These are phyloP conservation scores for Botrytis medusae DNA, from an alignment of 2,329 filamentous ascomycete genomes.

Conservation along the genomic window DNA sequence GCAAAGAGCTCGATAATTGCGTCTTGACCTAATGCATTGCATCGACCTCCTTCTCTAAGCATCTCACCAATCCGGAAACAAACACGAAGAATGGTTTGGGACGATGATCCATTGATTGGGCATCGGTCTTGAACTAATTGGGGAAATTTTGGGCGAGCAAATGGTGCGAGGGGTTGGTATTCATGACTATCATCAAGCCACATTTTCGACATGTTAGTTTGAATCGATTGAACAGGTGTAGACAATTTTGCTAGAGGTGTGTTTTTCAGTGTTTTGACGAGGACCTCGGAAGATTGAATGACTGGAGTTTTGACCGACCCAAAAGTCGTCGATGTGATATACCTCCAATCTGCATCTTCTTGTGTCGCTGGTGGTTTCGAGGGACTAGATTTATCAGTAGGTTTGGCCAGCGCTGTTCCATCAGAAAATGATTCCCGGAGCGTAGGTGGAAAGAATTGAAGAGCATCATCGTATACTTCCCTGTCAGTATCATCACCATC, in stretches of 20 bases:
- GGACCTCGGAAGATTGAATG: not conserved
- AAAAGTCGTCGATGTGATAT: not conserved
- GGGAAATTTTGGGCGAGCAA: constrained; percentile 54
- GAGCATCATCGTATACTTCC: constrained; percentile 35
- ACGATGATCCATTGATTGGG: constrained; percentile 52
- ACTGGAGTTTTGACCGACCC: not conserved
- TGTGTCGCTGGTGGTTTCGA: constrained; percentile 6
- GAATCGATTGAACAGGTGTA: not conserved
- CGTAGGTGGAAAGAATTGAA: constrained; percentile 35
- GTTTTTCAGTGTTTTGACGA: not conserved
- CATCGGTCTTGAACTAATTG: constrained; percentile 50
- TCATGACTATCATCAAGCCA: constrained; percentile 35
- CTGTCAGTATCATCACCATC: constrained; percentile 23
- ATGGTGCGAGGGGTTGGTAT: constrained; percentile 43
- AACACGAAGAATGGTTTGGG: constrained; percentile 50
- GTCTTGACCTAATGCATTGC: constrained; percentile 49
- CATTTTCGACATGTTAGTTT: not conserved
- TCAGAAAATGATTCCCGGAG: not conserved
- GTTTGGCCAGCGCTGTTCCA: not conserved
- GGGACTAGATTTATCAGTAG: constrained; percentile 27
- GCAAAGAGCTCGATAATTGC: constrained; percentile 65
- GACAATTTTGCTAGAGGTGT: not conserved
- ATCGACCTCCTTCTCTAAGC: constrained; percentile 47
- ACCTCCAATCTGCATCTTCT: constrained; percentile 20
- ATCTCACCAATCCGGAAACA: constrained; percentile 67